Conservation (phyloP, 192 early-diverging fungal genomes). For the Lunasporangiospora selenospora region DNA sequence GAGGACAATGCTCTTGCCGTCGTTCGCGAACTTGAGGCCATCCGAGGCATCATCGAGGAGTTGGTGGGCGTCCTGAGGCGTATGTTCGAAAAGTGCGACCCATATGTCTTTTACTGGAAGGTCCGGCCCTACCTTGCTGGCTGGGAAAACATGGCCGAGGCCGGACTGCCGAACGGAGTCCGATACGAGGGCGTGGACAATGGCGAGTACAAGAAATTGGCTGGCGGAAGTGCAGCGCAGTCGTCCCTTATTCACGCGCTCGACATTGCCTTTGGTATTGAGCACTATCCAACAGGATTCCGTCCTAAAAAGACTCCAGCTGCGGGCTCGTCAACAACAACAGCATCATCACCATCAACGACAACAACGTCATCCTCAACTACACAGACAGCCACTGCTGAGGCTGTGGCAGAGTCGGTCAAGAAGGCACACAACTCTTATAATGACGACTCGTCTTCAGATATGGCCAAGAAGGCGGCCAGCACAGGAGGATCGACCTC, state of each 20-base stretch:
- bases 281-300: constrained; percentile 81
- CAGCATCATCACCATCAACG: constrained; percentile 8
- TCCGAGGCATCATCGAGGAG: constrained; percentile 60
- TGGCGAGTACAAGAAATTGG: constrained; percentile 74
- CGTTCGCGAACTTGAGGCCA: constrained; percentile 59
- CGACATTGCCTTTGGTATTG: constrained; percentile 88
- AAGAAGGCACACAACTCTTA: constrained; percentile 22
- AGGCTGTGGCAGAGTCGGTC: not conserved
- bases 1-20: constrained; percentile 57
- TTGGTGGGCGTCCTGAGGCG: constrained; percentile 64
- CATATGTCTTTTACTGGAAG: constrained; percentile 95
- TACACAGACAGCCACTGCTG: constrained; percentile 11
- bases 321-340: constrained; percentile 5
- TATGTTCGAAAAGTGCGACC: constrained; percentile 95
- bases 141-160: constrained; percentile 91
- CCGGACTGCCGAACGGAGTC: constrained; percentile 85
- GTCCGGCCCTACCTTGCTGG: constrained; percentile 90
- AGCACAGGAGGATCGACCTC: constrained; percentile 30
- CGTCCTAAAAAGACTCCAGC: constrained; percentile 20
- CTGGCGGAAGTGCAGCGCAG: constrained; percentile 95
- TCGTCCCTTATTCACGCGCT: constrained; percentile 91
- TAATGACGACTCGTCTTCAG: constrained; percentile 9
- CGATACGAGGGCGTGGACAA: constrained; percentile 93
- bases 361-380: constrained; percentile 14
- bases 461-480: not conserved